A percentile compares a stretch with the other conserved stretches of the same genome.
These are phyloP conservation scores for Fomes fomentarius DNA, from an alignment of 1,284 basidiomycete genomes.

Conservation along the genomic window DNA sequence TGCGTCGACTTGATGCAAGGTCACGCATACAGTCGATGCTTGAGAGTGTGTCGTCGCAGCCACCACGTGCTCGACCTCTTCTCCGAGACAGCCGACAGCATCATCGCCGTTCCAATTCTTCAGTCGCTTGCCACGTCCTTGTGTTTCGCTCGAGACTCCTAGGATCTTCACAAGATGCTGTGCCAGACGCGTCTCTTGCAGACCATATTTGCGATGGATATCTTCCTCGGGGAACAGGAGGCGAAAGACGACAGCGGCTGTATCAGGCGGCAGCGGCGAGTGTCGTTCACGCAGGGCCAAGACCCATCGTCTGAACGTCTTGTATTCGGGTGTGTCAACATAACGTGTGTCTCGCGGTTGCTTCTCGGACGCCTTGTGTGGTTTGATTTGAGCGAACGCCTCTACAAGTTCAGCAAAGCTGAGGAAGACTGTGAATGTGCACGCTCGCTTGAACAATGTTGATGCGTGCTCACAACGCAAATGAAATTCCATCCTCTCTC, in stretches of 20 bases:
- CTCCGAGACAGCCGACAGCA: slow-evolving; percentile 70
- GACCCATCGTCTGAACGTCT: slow-evolving; percentile 53
- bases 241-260: slow-evolving; percentile 61
- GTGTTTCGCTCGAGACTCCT: slow-evolving; percentile 37
- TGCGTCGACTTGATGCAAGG: slow-evolving; percentile 55
- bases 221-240: slow-evolving; percentile 87
- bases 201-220: slow-evolving; percentile 64
- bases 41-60: slow-evolving; percentile 30
- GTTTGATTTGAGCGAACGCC: slow-evolving; percentile 21
- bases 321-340: slow-evolving; percentile 7
- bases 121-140: slow-evolving; percentile 40
- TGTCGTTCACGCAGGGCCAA: slow-evolving; percentile 43
- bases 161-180: slow-evolving; percentile 55
- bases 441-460: slow-evolving; percentile 38
- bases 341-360: slow-evolving; percentile 11
- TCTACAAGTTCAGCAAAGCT: slow-evolving; percentile 27
- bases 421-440: background rate
- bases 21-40: slow-evolving; percentile 36
- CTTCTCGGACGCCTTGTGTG: slow-evolving; percentile 14
- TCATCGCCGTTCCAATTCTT: slow-evolving; percentile 52
- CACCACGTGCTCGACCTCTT: slow-evolving; percentile 56
- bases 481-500: slow-evolving; percentile 5
- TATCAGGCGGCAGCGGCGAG: slow-evolving; percentile 49
- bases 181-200: slow-evolving; percentile 74
- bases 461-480: slow-evolving; percentile 28